These are phyloP conservation scores for Golubevia pallescens DNA, from an alignment of 1,284 basidiomycete species.

Conservation along the genomic window DNA sequence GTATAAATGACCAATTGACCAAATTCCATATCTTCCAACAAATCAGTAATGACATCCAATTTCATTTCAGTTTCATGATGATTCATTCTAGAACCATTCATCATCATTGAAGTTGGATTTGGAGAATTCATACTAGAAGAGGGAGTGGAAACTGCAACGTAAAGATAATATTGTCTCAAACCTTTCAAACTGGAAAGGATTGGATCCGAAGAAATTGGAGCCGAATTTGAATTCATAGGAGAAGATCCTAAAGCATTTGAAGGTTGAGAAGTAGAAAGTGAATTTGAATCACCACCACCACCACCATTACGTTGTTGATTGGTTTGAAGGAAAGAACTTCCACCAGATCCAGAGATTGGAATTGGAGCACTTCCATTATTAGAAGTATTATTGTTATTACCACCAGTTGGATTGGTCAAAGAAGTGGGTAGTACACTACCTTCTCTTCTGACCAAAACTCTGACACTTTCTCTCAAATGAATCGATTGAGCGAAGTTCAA, in stretches of 20 bases:
- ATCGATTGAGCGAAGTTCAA: conserved; percentile 84
- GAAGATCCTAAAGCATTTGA: conserved; percentile 38
- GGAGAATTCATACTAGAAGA: not conserved
- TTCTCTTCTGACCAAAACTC: conserved; percentile 93
- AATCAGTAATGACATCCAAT: conserved; percentile 87
- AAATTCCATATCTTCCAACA: conserved; percentile 84
- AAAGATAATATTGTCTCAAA: conserved; percentile 52
- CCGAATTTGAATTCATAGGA: conserved; percentile 33
- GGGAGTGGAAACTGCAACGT: conserved; percentile 33
- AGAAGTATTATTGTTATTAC: conserved; percentile 1
- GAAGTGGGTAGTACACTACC: conserved; percentile 70
- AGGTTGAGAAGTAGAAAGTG: not conserved
- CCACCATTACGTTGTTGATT: too few relatives aligned
- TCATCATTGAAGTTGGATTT: not conserved
- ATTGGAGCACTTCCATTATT: not conserved
- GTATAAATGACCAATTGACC: conserved; percentile 53
- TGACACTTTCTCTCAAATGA: conserved; percentile 89
- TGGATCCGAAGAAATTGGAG: conserved; percentile 27
- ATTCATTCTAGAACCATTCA: conserved; percentile 64
- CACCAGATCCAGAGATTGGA: not conserved
- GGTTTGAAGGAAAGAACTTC: too few relatives aligned
- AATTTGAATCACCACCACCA: conserved; percentile 9
- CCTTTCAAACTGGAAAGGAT: conserved; percentile 33
- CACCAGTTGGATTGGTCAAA: not conserved
- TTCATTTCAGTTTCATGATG: conserved; percentile 94